phyloP scores from a whole-genome alignment of 2,329 filamentous ascomycete genomes.

The Cryphonectria naterciae region DNA sequence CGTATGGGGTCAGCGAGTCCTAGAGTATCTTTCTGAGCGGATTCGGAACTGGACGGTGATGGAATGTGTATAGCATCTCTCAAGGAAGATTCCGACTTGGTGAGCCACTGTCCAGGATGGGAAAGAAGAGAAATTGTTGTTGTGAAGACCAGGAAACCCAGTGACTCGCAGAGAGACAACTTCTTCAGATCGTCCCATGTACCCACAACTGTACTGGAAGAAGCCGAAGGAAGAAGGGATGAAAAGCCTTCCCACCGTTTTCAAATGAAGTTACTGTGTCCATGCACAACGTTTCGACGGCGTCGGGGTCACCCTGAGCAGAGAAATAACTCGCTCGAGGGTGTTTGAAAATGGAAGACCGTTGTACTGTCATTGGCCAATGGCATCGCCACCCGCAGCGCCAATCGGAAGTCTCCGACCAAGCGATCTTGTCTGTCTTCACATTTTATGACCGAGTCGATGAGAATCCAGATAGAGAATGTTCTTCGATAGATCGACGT shows the following conservation, averaged over 20 bases:
- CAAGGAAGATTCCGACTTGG: not conserved
- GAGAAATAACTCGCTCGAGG: not conserved
- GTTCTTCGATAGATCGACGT: conserved; percentile 29
- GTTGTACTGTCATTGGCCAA: not conserved
- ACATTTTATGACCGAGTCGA: not conserved
- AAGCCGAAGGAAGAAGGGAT: not conserved
- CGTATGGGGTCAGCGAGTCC: not conserved
- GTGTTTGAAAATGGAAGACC: not conserved
- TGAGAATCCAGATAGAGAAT: not conserved
- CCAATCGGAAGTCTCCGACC: not conserved
- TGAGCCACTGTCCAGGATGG: too few species aligned
- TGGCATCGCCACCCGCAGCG: not conserved
- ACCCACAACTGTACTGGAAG: conserved; percentile 1
- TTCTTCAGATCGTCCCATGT: conserved; percentile 21
- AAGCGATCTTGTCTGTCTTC: not conserved
- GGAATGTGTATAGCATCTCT: not conserved
- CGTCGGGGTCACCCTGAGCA: conserved; percentile 9
- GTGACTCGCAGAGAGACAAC: not conserved
- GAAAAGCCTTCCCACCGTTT: conserved; percentile 22
- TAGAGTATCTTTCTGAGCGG: not conserved
- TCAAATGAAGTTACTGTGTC: not conserved
- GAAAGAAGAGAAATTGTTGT: not conserved
- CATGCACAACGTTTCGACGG: not conserved
- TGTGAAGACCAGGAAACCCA: not conserved
- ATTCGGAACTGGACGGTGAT: not conserved